A percentile compares a stretch with the other conserved stretches of the same genome.
phyloP scores from a whole-genome alignment of 106 monocot genomes.

The Hemerocallis citrina region DNA sequence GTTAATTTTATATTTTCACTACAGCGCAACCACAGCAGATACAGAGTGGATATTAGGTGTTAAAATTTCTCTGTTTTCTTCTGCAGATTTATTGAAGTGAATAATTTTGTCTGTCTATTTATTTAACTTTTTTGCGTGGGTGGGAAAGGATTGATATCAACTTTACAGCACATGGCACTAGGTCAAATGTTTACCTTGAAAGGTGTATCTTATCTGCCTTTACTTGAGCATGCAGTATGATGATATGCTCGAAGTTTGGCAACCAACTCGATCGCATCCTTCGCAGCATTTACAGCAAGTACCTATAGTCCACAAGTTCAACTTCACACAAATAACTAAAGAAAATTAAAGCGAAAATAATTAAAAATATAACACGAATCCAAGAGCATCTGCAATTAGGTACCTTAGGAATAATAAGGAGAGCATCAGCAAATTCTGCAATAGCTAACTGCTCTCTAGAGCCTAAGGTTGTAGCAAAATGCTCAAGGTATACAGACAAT shows the following conservation, averaged over 20 bases:
- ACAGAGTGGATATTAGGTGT: no score
- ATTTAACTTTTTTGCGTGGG: no score
- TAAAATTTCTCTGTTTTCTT: no score
- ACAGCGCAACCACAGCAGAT: no score
- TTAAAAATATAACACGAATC: not conserved
- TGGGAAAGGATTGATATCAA: no score
- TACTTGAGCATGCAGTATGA: conserved; percentile 82
- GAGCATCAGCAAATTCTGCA: conserved; percentile 67
- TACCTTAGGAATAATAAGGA: conserved; percentile 63
- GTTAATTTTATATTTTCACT: no score
- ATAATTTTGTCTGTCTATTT: no score
- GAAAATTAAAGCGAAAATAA: no score
- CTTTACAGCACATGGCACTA: no score
- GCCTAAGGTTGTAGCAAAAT: conserved; percentile 72
- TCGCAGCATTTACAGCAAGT: conserved; percentile 95
- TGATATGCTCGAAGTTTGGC: conserved; percentile 95
- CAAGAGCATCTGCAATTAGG: not conserved
- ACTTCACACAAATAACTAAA: not conserved
- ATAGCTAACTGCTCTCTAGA: conserved; percentile 76
- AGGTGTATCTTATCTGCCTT: conserved; percentile 96
- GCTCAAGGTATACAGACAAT: conserved; percentile 66
- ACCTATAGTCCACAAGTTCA: conserved; percentile 35
- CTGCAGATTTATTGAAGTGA: no score
- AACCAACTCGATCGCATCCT: conserved; percentile 92
- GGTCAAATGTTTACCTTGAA: no score